Percentiles rank a stretch among this genome's conserved stretches.
These are phyloP conservation scores for Terfezia claveryi DNA, from an alignment of 495 filamentous ascomycete genomes.

Conservation along the genomic window DNA sequence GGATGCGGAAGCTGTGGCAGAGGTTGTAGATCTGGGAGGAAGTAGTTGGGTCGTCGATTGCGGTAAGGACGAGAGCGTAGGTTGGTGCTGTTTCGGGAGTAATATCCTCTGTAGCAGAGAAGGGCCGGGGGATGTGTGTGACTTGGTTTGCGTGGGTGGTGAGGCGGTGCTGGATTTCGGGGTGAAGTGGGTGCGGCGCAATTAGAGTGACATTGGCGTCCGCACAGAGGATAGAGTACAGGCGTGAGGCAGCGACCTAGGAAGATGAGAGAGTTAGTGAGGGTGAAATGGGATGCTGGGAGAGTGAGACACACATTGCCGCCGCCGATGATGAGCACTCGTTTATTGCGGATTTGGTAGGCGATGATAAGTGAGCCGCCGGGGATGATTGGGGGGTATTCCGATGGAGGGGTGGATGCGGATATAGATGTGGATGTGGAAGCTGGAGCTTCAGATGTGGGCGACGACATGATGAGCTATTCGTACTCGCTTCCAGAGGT, in stretches of 20 bases:
- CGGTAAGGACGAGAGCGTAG: constrained; percentile 71
- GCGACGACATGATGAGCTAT: not conserved
- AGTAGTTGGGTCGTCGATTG: constrained; percentile 75
- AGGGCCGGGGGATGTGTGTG: constrained; percentile 55
- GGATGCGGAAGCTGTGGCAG: constrained; percentile 62
- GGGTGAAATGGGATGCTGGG: not conserved
- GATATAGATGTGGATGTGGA: not conserved
- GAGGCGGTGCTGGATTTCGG: constrained; percentile 68
- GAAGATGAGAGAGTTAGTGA: constrained; percentile 4
- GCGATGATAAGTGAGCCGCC: constrained; percentile 84
- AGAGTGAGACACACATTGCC: constrained; percentile 44
- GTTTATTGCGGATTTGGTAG: constrained; percentile 74
- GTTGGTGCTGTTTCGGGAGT: constrained; percentile 18
- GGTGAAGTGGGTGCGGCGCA: constrained; percentile 58
- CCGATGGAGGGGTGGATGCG: constrained; percentile 1
- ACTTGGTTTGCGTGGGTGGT: constrained; percentile 35
- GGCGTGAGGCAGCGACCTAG: constrained; percentile 86
- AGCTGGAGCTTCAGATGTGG: not conserved
- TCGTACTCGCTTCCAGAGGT: not conserved
- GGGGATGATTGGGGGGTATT: constrained; percentile 61
- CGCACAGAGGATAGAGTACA: constrained; percentile 78
- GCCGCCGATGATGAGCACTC: constrained; percentile 71
- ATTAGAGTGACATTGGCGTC: constrained; percentile 77
- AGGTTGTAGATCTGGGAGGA: constrained; percentile 76
- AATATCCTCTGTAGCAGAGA: constrained; percentile 62